phyloP scores from a whole-genome alignment of 257 asterid genomes.

The Cynanchum wilfordii region DNA sequence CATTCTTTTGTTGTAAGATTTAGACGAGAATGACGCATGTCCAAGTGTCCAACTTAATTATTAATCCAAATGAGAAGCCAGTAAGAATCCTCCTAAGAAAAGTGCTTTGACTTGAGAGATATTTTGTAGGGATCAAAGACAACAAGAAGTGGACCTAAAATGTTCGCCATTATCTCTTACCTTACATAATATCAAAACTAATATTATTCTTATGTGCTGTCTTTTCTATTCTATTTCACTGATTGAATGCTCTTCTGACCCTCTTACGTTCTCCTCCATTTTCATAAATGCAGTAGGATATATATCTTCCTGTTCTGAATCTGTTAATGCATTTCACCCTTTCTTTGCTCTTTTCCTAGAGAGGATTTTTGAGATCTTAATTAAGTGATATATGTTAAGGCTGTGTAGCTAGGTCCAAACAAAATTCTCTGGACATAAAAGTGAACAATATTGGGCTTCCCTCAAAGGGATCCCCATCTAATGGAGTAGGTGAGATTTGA shows the following conservation, averaged over 20 bases:
- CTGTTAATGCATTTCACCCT: neutral
- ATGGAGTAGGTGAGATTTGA: neutral
- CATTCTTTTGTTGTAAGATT: neutral
- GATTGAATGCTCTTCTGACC: neutral
- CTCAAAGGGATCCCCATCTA: neutral
- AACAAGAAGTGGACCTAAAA: constrained; percentile 32
- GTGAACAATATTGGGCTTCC: neutral
- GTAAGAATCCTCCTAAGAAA: constrained; percentile 10
- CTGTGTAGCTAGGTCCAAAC: too few species aligned
- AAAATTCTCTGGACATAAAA: too few species aligned
- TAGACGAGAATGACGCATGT: constrained; percentile 4
- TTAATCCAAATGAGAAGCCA: constrained; percentile 9
- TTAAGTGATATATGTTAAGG: neutral
- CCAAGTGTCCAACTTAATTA: constrained; percentile 3
- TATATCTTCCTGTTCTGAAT: neutral
- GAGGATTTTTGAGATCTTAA: neutral
- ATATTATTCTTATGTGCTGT: constrained; percentile 17
- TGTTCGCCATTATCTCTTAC: constrained; percentile 39
- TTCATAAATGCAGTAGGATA: neutral
- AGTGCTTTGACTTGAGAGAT: constrained; percentile 19
- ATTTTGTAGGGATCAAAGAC: constrained; percentile 40
- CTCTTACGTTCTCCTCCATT: neutral
- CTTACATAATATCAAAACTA: constrained; percentile 4
- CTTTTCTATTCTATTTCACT: constrained; percentile 25
- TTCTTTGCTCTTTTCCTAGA: neutral